Evolutionary conservation across 148 eudicot genomes (phyloP), one percentile per base, ranked within the genome.

Genomic region (Gaultheria prostrata): DNA sequence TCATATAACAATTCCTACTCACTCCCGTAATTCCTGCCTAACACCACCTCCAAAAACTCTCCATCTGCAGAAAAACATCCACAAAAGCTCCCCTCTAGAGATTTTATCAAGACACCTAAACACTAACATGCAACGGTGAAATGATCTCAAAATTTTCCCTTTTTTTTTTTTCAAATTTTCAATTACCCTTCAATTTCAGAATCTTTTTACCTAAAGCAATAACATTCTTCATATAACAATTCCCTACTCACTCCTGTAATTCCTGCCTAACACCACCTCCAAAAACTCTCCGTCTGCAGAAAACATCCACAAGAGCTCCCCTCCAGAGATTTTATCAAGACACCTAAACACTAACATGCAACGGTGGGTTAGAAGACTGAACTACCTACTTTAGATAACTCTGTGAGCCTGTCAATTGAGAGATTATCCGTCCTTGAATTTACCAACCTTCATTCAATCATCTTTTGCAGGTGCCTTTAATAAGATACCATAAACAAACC

Each of bases 391-490:
- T 24, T 10, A 24, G 32, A 26, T 11, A 26, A 63, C 30, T 26
- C 14, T 26, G 15, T 26, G 15, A 63, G 33, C 14, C 32, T 24
- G 70, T 63, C 32, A 63, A 63, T 3, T 24, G 32, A 10, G 9
- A 24, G 32, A 24, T 24, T 21, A 61, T 26, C 70, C 32, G 15
- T 63, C 70, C 15, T 26, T 32, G 32, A n/a, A 24, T 63, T 63
- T 63, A 63, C 70, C 70, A 63, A 63, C 70, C 70, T 63, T 63
- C 70, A 24, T 63, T 26, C 70, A 2, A 63, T 67, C 72, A 67
- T 67, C 72, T 1, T 13, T n/a, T 21, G 65, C 65, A 21, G 65
- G 65, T 59, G 65, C 51, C 51, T 49, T 49, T 8, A 11, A 49
- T 49, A 49, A 11, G 51, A 10, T 8, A 51, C 56, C 56, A 51